Percentiles rank a stretch among this genome's conserved stretches.
phyloP scores from a whole-genome alignment of 208 protist genomes.

The Lotmaria passim region DNA sequence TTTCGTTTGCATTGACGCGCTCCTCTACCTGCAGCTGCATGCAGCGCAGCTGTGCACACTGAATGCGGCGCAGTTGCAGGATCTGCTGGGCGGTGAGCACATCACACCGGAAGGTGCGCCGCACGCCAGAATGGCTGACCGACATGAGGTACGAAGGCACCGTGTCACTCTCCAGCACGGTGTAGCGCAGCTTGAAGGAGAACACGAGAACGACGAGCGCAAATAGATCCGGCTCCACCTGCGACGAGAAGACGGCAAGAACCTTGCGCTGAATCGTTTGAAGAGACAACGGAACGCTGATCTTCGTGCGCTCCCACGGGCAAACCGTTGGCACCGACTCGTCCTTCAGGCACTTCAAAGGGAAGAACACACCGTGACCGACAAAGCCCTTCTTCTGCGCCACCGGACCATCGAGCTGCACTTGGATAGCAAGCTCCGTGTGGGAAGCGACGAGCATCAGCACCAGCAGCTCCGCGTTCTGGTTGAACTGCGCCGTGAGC shows the following conservation, averaged over 20 bases:
- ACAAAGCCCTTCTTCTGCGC: conserved; percentile 56
- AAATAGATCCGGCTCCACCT: conserved; percentile 59
- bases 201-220: conserved; percentile 75
- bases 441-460: conserved; percentile 63
- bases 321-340: conserved; percentile 68
- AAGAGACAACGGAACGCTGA: conserved; percentile 72
- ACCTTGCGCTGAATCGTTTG: conserved; percentile 67
- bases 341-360: conserved; percentile 61
- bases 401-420: conserved; percentile 48
- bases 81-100: conserved; percentile 62
- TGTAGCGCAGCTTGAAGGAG: conserved; percentile 47
- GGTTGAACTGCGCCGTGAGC: conserved; percentile 57
- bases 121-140: conserved; percentile 51
- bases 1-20: conserved; percentile 42
- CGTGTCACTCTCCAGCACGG: conserved; percentile 22
- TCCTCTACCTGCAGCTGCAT: conserved; percentile 65
- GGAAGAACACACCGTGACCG: conserved; percentile 74
- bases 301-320: conserved; percentile 52
- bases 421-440: conserved; percentile 70
- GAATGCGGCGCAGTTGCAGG: conserved; percentile 72
- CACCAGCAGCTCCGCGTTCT: conserved; percentile 47
- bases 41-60: conserved; percentile 65
- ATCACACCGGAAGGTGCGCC: conserved; percentile 58
- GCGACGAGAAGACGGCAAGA: conserved; percentile 63
- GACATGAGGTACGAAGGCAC: conserved; percentile 36